phyloP scores from a whole-genome alignment of 495 filamentous ascomycete genomes.

The Neurospora terricola region DNA sequence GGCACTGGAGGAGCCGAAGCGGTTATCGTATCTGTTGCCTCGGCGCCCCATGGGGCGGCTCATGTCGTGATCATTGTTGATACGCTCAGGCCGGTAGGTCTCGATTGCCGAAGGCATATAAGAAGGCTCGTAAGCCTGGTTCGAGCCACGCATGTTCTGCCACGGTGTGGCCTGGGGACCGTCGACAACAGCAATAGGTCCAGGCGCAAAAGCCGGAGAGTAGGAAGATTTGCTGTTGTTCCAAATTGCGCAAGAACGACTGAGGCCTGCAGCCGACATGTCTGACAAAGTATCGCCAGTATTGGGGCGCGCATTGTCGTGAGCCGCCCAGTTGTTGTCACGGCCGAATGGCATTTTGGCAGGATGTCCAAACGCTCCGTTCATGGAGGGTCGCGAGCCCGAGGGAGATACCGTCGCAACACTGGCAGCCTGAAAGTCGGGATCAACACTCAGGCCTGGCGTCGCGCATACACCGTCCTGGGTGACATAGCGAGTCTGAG shows the following conservation, averaged over 20 bases:
- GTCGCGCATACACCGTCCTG: constrained; percentile 18
- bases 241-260: constrained; percentile 57
- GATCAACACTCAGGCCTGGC: constrained; percentile 14
- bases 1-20: constrained; percentile 20
- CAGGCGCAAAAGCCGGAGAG: constrained; percentile 22
- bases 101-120: constrained; percentile 24
- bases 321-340: constrained; percentile 50
- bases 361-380: constrained; percentile 41
- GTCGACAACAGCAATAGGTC: constrained; percentile 25
- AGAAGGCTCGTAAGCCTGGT: constrained; percentile 15
- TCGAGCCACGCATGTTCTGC: constrained; percentile 26
- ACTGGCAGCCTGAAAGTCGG: constrained; percentile 16
- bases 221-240: constrained; percentile 27
- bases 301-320: constrained; percentile 59
- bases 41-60: constrained; percentile 27
- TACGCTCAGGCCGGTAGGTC: constrained; percentile 33
- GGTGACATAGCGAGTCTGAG: constrained; percentile 58
- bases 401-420: constrained; percentile 9
- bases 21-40: constrained; percentile 33
- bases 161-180: constrained; percentile 26
- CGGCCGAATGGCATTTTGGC: constrained; percentile 41
- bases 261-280: constrained; percentile 46
- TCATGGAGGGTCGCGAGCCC: constrained; percentile 13
- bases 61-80: constrained; percentile 37
- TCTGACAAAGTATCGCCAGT: constrained; percentile 45